Conservation (phyloP, 305 asterid genomes). For the Rubia occidens region DNA sequence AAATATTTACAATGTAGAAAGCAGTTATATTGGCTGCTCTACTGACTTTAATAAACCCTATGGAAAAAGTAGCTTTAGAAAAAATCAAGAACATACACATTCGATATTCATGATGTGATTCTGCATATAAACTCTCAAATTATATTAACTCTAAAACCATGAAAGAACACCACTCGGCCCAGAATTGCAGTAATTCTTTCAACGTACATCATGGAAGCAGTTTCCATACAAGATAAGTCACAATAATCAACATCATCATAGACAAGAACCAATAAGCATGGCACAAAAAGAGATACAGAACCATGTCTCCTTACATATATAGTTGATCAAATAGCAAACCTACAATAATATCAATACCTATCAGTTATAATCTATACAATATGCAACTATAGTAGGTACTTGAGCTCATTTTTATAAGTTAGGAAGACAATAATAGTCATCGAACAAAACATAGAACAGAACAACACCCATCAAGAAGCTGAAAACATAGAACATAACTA, state of each 20-base stretch:
- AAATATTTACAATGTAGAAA: no score
- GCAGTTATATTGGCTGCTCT: no score
- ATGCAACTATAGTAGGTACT: neutral
- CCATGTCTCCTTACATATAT: neutral
- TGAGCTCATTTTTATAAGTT: conserved; percentile 4
- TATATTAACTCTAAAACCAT: no score
- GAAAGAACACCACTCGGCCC: no score
- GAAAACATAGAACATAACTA: no score
- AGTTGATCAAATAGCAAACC: neutral
- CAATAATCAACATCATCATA: neutral
- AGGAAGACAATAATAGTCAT: neutral
- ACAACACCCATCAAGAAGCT: no score
- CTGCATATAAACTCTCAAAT: no score
- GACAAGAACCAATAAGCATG: neutral
- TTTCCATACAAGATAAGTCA: neutral
- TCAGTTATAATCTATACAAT: neutral
- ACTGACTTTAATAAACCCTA: no score
- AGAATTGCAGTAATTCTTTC: conserved; percentile 12
- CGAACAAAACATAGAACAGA: no score
- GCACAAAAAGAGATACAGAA: neutral
- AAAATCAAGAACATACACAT: no score
- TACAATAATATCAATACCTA: neutral
- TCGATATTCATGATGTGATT: no score
- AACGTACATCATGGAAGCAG: conserved; percentile 11
- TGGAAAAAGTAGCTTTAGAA: no score